Conservation (phyloP, 495 filamentous ascomycete species). For the Coniosporium apollinis region DNA sequence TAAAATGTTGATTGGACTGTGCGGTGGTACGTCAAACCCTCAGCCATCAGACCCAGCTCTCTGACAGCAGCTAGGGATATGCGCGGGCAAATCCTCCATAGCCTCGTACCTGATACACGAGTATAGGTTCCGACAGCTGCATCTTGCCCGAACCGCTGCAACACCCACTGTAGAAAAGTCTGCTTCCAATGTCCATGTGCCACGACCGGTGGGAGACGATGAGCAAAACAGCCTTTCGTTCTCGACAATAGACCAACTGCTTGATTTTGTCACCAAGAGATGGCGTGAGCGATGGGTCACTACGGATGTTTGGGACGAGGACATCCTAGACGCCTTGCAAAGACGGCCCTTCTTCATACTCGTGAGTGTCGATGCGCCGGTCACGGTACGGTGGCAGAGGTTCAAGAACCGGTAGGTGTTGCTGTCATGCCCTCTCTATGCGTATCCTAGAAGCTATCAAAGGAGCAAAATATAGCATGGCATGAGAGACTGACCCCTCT, state of each 20-base stretch:
- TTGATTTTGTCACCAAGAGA: conserved; percentile 69
- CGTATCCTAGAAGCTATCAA: not conserved
- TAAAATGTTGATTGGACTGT: conserved; percentile 83
- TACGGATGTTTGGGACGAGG: conserved; percentile 55
- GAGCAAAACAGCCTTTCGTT: conserved; percentile 31
- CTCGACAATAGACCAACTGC: conserved; percentile 38
- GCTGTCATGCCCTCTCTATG: not conserved
- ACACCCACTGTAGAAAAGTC: conserved; percentile 15
- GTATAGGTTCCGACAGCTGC: conserved; percentile 53
- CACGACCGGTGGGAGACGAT: conserved; percentile 8
- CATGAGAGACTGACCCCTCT: not conserved
- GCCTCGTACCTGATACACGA: conserved; percentile 64
- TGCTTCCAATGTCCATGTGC: conserved; percentile 16
- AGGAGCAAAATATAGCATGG: not conserved
- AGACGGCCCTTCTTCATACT: conserved; percentile 84
- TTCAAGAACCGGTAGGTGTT: conserved; percentile 36
- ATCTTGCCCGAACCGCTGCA: conserved; percentile 19
- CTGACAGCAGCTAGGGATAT: conserved; percentile 45
- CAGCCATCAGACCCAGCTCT: conserved; percentile 10
- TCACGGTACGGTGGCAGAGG: conserved; percentile 65
- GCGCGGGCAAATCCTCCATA: conserved; percentile 75
- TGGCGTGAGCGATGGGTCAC: conserved; percentile 77
- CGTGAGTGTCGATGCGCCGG: conserved; percentile 78
- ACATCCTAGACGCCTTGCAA: conserved; percentile 50
- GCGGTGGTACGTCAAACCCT: conserved; percentile 47